Conservation (phyloP, 495 filamentous ascomycete genomes). For the Aspergillus campestris region DNA sequence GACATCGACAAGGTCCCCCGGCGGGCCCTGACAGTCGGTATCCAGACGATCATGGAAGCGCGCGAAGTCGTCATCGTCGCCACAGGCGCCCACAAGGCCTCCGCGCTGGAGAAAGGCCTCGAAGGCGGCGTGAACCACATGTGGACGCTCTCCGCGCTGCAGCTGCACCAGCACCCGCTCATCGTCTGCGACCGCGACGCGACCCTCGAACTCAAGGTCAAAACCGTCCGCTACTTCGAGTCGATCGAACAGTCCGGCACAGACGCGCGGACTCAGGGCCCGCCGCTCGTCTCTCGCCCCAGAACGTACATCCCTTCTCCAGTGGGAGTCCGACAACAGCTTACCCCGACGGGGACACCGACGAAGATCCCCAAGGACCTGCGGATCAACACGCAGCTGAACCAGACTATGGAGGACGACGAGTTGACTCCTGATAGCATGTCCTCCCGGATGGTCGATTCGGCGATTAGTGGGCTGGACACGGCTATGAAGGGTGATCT, state of each 20-base stretch:
- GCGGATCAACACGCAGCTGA: slow-evolving; percentile 38
- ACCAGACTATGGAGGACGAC: slow-evolving; percentile 31
- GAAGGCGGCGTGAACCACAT: slow-evolving; percentile 81
- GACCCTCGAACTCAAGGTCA: slow-evolving; percentile 73
- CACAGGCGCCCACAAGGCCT: slow-evolving; percentile 69
- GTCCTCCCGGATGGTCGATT: slow-evolving; percentile 54
- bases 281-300: slow-evolving; percentile 35
- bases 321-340: slow-evolving; percentile 17
- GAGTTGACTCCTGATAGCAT: slow-evolving; percentile 61
- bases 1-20: slow-evolving; percentile 66
- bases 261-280: slow-evolving; percentile 50
- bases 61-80: slow-evolving; percentile 77
- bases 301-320: slow-evolving; percentile 33
- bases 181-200: slow-evolving; percentile 82
- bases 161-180: slow-evolving; percentile 71
- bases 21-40: slow-evolving; percentile 79
- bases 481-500: slow-evolving; percentile 32
- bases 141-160: slow-evolving; percentile 77
- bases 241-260: slow-evolving; percentile 57
- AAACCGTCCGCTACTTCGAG: slow-evolving; percentile 66
- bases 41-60: slow-evolving; percentile 78
- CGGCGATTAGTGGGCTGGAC: slow-evolving; percentile 38
- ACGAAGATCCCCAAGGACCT: slow-evolving; percentile 34
- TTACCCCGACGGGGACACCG: slow-evolving; percentile 19
- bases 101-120: slow-evolving; percentile 73